phyloP scores from a whole-genome alignment of 2,329 filamentous ascomycete genomes.

The Diplodia sapinea region DNA sequence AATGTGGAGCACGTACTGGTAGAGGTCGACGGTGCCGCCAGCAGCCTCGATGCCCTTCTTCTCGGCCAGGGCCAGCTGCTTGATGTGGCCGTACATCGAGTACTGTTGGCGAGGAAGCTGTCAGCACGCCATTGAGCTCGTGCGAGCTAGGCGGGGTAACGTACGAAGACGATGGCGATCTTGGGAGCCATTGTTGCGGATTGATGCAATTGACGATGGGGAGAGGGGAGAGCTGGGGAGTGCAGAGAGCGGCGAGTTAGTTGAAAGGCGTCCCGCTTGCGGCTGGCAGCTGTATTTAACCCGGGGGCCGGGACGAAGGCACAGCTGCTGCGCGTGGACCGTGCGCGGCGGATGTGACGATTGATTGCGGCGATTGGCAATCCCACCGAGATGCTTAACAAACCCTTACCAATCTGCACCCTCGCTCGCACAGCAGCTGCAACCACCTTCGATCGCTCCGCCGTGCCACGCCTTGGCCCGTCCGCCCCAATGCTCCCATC shows the following conservation, averaged over 20 bases:
- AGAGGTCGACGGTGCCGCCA: conserved; percentile 81
- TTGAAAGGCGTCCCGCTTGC: neutral
- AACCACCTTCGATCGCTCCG: neutral
- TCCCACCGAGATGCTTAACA: conserved; percentile 30
- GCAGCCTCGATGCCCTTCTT: conserved; percentile 87
- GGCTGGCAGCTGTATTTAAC: conserved; percentile 19
- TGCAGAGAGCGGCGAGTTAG: neutral
- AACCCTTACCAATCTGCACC: conserved; percentile 31
- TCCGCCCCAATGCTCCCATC: neutral
- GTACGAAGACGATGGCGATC: conserved; percentile 87
- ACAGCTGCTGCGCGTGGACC: conserved; percentile 17
- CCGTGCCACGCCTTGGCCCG: conserved; percentile 4
- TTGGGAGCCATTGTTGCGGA: conserved; percentile 76
- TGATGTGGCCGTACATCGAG: conserved; percentile 93
- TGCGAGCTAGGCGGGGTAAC: conserved; percentile 46
- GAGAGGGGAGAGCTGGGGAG: neutral
- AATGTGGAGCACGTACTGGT: conserved; percentile 65
- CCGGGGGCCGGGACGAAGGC: conserved; percentile 1
- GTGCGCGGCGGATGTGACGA: conserved; percentile 13
- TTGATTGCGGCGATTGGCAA: conserved; percentile 19
- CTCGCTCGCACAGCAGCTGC: neutral
- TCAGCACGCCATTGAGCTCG: neutral
- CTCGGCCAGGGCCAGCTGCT: conserved; percentile 83
- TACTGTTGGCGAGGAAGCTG: conserved; percentile 61
- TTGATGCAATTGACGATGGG: neutral